A percentile compares a stretch with the other conserved stretches of the same genome.
phyloP scores from a whole-genome alignment of 768 basidiomycete species.

The Hydnomerulius pinastri region DNA sequence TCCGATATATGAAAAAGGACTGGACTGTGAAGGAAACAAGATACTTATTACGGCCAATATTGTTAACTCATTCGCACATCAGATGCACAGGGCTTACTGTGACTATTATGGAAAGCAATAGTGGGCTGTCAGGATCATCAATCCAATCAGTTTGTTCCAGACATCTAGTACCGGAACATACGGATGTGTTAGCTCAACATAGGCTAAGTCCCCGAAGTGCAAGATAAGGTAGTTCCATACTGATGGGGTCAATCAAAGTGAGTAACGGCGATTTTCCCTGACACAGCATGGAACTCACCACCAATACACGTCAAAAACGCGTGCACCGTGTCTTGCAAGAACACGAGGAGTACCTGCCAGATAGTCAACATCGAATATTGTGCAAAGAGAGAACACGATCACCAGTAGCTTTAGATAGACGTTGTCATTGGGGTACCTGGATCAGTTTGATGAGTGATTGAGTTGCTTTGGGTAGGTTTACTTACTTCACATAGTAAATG shows the following conservation, averaged over 20 bases:
- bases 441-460: background rate
- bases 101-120: conserved; percentile 20
- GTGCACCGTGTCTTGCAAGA: conserved; percentile 19
- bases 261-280: background rate
- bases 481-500: conserved; percentile 26
- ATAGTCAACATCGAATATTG: background rate
- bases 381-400: background rate
- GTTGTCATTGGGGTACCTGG: conserved; percentile 16
- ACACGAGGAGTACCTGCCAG: conserved; percentile 23
- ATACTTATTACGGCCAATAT: conserved; percentile 13
- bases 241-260: conserved; percentile 1
- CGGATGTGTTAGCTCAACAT: conserved; percentile 17
- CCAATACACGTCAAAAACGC: conserved; percentile 17
- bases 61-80: too few species aligned
- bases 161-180: too few species aligned
- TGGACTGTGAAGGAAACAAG: conserved; percentile 21
- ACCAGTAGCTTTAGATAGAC: conserved; percentile 18
- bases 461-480: background rate
- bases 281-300: conserved; percentile 8
- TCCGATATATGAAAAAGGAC: conserved; percentile 28
- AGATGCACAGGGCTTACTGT: conserved; percentile 16
- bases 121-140: conserved; percentile 10
- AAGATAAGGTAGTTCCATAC: conserved; percentile 26
- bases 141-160: conserved; percentile 6
- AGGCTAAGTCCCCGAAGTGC: conserved; percentile 20